Evolutionary conservation across 768 basidiomycete genomes (phyloP), one percentile per base, ranked within the genome.

Genomic region (Phanerodontia chrysosporium): DNA sequence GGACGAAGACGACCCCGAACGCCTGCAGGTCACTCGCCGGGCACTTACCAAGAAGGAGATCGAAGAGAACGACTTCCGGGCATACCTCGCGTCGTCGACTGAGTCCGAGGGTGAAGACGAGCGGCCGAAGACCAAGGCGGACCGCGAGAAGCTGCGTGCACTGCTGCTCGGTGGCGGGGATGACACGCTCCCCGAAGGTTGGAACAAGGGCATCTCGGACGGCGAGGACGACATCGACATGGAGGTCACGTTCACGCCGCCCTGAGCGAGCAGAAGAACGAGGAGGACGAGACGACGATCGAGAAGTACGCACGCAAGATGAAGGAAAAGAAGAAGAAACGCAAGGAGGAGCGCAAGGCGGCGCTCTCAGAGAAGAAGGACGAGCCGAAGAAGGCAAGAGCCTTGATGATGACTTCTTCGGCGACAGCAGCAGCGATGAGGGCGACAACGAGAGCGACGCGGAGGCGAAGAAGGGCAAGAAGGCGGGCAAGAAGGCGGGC

Each of bases 231-330:
- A 72, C 42, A 77, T 73, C 45, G 85, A 87, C 64, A 90, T 99
- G 90, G 89, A 98, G 74, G 89, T 99, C 67, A 98, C 96, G 0
- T 98, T 99, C 72, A 86, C 83, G 16, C 92, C 97, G 96, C 87
- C 4, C 75, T 98, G 39, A 85, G 78, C 58, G 82, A 78, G 51
- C 69, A 72, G 62, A 73, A 71, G 58, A 42, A 52, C 35, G 76
- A 70, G 21, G 77, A 76, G 53, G 83, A 91, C n/a, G 88, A 96
- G 76, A 98, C 90, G 4, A 91, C 93, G 1, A 73, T 98, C 32
- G 93, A 95, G 68, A 85, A 75, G 66, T 99, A 99, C 72, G 87
- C 91, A 72, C 77, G 89, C 62, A 95, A 95, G 74, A 84, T 89
- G 81, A 87, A 82, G 72, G 95, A 98, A 74, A 95, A 92, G 77